Conservation (phyloP, 768 basidiomycete genomes). For the Termitomyces sp. region DNA sequence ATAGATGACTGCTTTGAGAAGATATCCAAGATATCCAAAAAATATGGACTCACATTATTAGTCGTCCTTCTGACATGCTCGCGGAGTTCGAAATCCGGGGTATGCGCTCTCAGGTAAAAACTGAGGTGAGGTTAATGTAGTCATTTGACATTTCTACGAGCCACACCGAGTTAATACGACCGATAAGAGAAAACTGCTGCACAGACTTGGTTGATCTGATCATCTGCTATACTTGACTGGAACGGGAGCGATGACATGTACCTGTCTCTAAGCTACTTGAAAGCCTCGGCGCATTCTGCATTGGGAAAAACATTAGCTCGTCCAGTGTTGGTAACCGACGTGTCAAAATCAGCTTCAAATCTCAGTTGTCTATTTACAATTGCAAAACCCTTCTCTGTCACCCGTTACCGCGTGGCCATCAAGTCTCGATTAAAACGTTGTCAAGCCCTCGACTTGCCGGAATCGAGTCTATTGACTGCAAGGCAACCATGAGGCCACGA, state of each 20-base stretch:
- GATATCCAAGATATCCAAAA: background rate
- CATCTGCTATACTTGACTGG: background rate
- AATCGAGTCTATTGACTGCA: background rate
- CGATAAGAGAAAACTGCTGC: background rate
- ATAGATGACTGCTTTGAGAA: background rate
- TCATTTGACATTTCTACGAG: background rate
- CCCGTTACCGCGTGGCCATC: constrained; percentile 7
- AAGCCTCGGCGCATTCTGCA: background rate
- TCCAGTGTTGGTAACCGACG: background rate
- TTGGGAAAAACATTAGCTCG: background rate
- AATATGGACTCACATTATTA: background rate
- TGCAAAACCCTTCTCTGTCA: background rate
- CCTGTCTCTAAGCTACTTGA: background rate
- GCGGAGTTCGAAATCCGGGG: constrained; percentile 5
- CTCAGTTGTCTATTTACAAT: background rate
- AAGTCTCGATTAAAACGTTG: background rate
- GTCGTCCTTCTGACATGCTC: background rate
- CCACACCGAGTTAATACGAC: background rate
- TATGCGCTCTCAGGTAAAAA: background rate
- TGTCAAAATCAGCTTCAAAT: background rate
- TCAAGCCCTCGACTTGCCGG: background rate
- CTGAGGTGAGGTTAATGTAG: background rate
- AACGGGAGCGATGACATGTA: background rate
- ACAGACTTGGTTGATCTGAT: constrained; percentile 6
- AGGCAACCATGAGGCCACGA: background rate